phyloP scores from a whole-genome alignment of 805 yeast genomes.

The Candida berthetii region DNA sequence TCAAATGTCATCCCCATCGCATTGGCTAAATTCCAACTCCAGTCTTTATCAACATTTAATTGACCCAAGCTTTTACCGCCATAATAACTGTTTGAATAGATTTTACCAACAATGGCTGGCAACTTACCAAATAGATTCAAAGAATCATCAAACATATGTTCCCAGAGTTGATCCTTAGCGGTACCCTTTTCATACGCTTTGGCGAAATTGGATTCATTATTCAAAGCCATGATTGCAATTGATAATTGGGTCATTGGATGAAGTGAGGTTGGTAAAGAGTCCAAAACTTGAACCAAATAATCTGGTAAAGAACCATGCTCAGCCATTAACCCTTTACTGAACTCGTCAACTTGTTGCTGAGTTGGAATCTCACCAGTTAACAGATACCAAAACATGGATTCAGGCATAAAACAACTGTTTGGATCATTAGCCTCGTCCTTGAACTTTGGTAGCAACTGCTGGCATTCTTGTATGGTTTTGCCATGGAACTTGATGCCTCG shows the following conservation, averaged over 20 bases:
- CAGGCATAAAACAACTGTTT: slow-evolving; percentile 63
- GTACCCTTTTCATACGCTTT: slow-evolving; percentile 67
- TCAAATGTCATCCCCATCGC: slow-evolving; percentile 51
- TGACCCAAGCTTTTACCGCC: slow-evolving; percentile 50
- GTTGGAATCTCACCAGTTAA: slow-evolving; percentile 72
- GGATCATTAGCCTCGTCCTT: slow-evolving; percentile 15
- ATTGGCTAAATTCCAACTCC: slow-evolving; percentile 66
- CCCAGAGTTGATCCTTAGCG: slow-evolving; percentile 69
- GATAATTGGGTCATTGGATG: slow-evolving; percentile 86
- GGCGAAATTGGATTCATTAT: slow-evolving; percentile 66
- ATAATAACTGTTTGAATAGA: slow-evolving; percentile 55
- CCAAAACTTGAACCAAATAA: slow-evolving; percentile 53
- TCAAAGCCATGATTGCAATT: slow-evolving; percentile 69
- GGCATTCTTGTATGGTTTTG: slow-evolving; percentile 67
- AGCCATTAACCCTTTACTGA: slow-evolving; percentile 57
- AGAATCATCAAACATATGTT: slow-evolving; percentile 66
- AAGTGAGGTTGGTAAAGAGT: slow-evolving; percentile 56
- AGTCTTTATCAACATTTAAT: slow-evolving; percentile 51
- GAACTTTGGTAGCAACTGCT: slow-evolving; percentile 54
- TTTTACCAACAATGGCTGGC: slow-evolving; percentile 70
- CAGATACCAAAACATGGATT: slow-evolving; percentile 72
- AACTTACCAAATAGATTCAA: slow-evolving; percentile 65
- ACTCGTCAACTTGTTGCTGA: slow-evolving; percentile 45
- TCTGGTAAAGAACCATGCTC: slow-evolving; percentile 57
- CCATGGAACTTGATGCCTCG: slow-evolving; percentile 80